Percentiles rank a stretch among this genome's conserved stretches.
Conservation (phyloP, 306 rosid genomes). For the Neltuma alba region DNA sequence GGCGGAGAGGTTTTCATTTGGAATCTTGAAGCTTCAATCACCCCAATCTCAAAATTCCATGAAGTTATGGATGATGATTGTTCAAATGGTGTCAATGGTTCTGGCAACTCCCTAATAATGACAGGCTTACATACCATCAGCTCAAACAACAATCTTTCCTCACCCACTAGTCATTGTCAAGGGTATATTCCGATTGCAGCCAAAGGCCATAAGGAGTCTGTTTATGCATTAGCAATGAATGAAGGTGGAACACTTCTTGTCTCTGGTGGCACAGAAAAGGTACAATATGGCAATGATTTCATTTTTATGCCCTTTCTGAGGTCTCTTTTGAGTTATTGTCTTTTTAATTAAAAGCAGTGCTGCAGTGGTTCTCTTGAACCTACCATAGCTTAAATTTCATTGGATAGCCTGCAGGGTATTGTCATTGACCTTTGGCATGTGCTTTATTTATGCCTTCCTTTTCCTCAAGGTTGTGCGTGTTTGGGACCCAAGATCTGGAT, state of each 20-base stretch:
- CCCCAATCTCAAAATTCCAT: slow-evolving; percentile 61
- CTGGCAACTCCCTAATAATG: slow-evolving; percentile 56
- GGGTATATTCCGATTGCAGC: slow-evolving; percentile 84
- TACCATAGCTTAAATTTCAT: not conserved
- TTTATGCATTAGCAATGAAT: slow-evolving; percentile 96
- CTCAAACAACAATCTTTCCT: slow-evolving; percentile 78
- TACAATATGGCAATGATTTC: slow-evolving; percentile 40
- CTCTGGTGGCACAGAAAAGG: slow-evolving; percentile 99
- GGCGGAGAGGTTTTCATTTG: slow-evolving; percentile 98
- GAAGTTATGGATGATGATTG: slow-evolving; percentile 69
- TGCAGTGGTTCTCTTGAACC: not conserved
- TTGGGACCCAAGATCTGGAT: slow-evolving; percentile 98
- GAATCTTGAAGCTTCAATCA: slow-evolving; percentile 83
- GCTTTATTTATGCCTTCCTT: slow-evolving; percentile 21
- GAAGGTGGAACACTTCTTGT: slow-evolving; percentile 88
- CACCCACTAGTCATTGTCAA: slow-evolving; percentile 64
- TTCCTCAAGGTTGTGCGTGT: slow-evolving; percentile 86
- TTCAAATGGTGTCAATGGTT: slow-evolving; percentile 67
- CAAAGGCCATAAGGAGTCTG: slow-evolving; percentile 95
- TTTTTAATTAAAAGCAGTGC: not conserved
- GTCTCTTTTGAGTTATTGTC: slow-evolving; percentile 10
- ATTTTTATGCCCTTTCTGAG: slow-evolving; percentile 29
- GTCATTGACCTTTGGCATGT: slow-evolving; percentile 9
- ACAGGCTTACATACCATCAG: slow-evolving; percentile 71
- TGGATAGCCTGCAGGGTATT: slow-evolving; percentile 7